Conservation (phyloP, 495 filamentous ascomycete genomes). For the Penicillium canescens region DNA sequence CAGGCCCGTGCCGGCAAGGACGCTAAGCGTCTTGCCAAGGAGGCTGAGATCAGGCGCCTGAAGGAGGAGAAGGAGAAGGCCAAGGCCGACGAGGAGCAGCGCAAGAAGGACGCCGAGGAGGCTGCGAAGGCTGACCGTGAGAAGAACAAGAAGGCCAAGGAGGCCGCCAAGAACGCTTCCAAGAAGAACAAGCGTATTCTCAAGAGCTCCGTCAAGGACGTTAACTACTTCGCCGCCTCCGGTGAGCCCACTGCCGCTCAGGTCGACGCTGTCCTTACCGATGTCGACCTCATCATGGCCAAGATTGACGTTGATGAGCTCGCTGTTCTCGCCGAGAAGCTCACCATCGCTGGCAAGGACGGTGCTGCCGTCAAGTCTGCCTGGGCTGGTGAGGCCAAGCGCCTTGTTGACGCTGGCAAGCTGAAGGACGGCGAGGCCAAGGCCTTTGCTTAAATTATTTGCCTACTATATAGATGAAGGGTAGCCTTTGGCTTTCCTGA, state of each 20-base stretch:
- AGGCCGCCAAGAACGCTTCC: slow-evolving; percentile 93
- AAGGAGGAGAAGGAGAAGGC: slow-evolving; percentile 76
- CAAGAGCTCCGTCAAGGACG: slow-evolving; percentile 88
- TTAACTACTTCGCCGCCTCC: slow-evolving; percentile 75
- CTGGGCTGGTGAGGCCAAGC: slow-evolving; percentile 69
- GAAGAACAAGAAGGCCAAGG: slow-evolving; percentile 93
- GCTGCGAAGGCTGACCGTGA: slow-evolving; percentile 78
- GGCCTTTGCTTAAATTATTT: slow-evolving; percentile 44
- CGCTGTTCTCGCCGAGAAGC: slow-evolving; percentile 71
- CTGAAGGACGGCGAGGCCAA: slow-evolving; percentile 74
- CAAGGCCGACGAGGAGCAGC: slow-evolving; percentile 75
- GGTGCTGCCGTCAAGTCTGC: slow-evolving; percentile 63
- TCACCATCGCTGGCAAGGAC: slow-evolving; percentile 59
- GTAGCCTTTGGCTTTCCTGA: not conserved
- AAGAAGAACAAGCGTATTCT: slow-evolving; percentile 99
- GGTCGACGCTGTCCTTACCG: slow-evolving; percentile 79
- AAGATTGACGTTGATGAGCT: slow-evolving; percentile 91
- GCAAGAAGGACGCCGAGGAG: slow-evolving; percentile 80
- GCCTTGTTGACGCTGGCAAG: slow-evolving; percentile 75
- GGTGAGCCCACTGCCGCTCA: slow-evolving; percentile 67
- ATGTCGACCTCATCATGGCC: slow-evolving; percentile 83
- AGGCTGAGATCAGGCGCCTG: slow-evolving; percentile 83
- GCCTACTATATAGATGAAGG: slow-evolving; percentile 4
- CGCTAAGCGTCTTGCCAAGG: slow-evolving; percentile 85
- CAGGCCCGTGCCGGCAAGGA: slow-evolving; percentile 89